Conservation (phyloP, 176 grass and related monocot species). For the Phragmites australis region DNA sequence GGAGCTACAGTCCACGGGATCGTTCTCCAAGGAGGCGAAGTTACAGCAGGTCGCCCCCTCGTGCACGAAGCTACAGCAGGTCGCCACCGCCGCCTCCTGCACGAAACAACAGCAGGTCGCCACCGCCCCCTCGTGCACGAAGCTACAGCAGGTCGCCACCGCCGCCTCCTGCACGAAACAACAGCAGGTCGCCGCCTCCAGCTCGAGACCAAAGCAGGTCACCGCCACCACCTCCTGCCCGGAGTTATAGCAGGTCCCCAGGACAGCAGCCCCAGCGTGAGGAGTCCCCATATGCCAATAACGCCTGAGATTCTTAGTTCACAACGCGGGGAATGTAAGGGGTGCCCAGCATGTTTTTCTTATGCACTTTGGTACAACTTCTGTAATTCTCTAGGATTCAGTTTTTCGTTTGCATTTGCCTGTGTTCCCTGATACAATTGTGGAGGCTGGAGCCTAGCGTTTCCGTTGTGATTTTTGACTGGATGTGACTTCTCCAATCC, state of each 20-base stretch:
- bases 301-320: slow-evolving; percentile 30
- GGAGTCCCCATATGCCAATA: slow-evolving; percentile 76
- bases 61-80: slow-evolving; percentile 52
- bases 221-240: slow-evolving; percentile 11
- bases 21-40: slow-evolving; percentile 80
- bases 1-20: slow-evolving; percentile 83
- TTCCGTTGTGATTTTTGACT: slow-evolving; percentile 33
- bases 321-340: slow-evolving; percentile 14
- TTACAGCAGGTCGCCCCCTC: slow-evolving; percentile 46
- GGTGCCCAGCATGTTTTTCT: slow-evolving; percentile 7
- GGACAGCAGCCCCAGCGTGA: slow-evolving; percentile 45
- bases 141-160: not conserved
- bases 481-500: slow-evolving; percentile 4
- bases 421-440: slow-evolving; percentile 44
- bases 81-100: slow-evolving; percentile 49
- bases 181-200: slow-evolving; percentile 37
- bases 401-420: slow-evolving; percentile 16
- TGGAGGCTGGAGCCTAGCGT: slow-evolving; percentile 40
- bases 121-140: slow-evolving; percentile 27
- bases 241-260: slow-evolving; percentile 56
- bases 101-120: slow-evolving; percentile 62
- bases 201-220: slow-evolving; percentile 38
- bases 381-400: slow-evolving; percentile 35
- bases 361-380: not conserved
- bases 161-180: not conserved